These are phyloP conservation scores for Sugiyamaella japonica DNA, from an alignment of 1,139 yeast genomes.

Conservation along the genomic window DNA sequence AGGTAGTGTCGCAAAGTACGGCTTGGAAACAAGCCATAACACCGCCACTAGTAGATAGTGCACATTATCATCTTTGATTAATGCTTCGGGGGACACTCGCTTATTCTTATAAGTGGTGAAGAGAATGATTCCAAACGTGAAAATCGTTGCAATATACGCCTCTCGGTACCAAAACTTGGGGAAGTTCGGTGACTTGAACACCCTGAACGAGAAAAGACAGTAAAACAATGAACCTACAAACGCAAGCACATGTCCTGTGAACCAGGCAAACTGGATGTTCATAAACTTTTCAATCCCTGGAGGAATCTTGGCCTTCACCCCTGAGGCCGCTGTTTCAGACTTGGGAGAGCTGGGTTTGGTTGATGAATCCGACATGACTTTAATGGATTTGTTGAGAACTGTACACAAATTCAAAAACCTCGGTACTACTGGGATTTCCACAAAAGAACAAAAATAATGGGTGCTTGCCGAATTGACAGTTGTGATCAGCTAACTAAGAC, in stretches of 20 bases:
- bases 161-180: slow-evolving; percentile 57
- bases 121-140: slow-evolving; percentile 75
- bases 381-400: background rate
- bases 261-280: slow-evolving; percentile 57
- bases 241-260: slow-evolving; percentile 64
- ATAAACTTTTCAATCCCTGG: background rate
- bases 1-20: slow-evolving; percentile 54
- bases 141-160: slow-evolving; percentile 64
- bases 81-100: slow-evolving; percentile 38
- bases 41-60: slow-evolving; percentile 62
- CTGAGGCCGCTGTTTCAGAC: background rate
- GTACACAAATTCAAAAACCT: background rate
- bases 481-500: background rate
- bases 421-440: background rate
- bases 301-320: background rate
- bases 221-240: slow-evolving; percentile 56
- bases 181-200: slow-evolving; percentile 37
- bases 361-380: slow-evolving; percentile 1
- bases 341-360: background rate
- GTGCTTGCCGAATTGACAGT: background rate
- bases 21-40: slow-evolving; percentile 56
- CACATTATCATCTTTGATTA: slow-evolving; percentile 61
- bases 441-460: background rate
- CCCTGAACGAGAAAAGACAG: slow-evolving; percentile 46
- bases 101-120: slow-evolving; percentile 50